These are phyloP conservation scores for Dalbergia oliveri DNA, from an alignment of 306 rosid genomes.

Conservation along the genomic window DNA sequence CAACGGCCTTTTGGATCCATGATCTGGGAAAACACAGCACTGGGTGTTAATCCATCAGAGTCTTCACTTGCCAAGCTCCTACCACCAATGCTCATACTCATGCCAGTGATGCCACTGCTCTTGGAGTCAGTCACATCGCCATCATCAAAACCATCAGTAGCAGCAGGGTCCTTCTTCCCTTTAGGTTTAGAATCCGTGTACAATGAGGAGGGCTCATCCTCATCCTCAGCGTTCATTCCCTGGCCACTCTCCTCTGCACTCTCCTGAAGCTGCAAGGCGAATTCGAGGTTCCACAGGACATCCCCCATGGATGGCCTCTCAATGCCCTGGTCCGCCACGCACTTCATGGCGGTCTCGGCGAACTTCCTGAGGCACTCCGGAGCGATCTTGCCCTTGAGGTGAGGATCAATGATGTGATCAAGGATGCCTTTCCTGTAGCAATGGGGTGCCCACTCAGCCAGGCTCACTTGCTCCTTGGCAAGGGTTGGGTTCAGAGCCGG, in stretches of 20 bases:
- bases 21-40: conserved; percentile 84
- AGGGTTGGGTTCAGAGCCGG: conserved; percentile 84
- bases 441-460: conserved; percentile 89
- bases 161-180: conserved; percentile 59
- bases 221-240: conserved; percentile 49
- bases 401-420: conserved; percentile 69
- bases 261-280: conserved; percentile 86
- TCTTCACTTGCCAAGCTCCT: conserved; percentile 83
- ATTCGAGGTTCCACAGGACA: conserved; percentile 84
- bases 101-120: conserved; percentile 80
- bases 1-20: conserved; percentile 87
- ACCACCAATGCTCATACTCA: conserved; percentile 80
- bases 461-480: conserved; percentile 82
- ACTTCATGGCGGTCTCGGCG: conserved; percentile 83
- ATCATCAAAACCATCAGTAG: conserved; percentile 51
- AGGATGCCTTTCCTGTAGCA: conserved; percentile 80
- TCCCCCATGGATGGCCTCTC: conserved; percentile 91
- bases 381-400: conserved; percentile 72
- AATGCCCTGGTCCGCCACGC: conserved; percentile 79
- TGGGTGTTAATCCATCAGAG: conserved; percentile 82
- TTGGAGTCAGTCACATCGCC: conserved; percentile 65
- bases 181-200: conserved; percentile 32
- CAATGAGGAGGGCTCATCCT: conserved; percentile 54
- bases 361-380: conserved; percentile 79
- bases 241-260: conserved; percentile 76